Percentiles rank a stretch among this genome's conserved stretches.
phyloP scores from a whole-genome alignment of 306 rosid genomes.

The Macrotyloma uniflorum region DNA sequence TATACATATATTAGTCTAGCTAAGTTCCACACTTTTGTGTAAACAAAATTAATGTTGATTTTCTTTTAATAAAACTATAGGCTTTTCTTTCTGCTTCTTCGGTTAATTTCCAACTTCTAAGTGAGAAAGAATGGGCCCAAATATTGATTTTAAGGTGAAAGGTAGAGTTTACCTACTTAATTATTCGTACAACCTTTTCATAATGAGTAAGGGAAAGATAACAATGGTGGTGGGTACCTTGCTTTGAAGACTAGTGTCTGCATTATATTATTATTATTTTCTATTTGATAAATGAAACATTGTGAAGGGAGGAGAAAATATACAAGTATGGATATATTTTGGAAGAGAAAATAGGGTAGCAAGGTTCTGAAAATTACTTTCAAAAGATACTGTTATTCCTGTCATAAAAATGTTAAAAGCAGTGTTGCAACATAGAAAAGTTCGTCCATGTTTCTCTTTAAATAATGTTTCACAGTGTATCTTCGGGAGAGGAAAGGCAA shows the following conservation, averaged over 20 bases:
- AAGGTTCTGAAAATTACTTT: conserved; percentile 25
- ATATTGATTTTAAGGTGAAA: conserved; percentile 17
- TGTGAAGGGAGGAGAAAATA: background rate
- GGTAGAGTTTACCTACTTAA: conserved; percentile 30
- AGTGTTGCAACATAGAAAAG: conserved; percentile 24
- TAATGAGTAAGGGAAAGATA: background rate
- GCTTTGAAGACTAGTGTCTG: conserved; percentile 9
- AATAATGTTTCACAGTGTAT: conserved; percentile 26
- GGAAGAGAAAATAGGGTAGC: conserved; percentile 19
- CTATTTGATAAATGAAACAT: background rate
- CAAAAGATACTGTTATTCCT: conserved; percentile 19
- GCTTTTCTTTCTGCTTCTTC: background rate
- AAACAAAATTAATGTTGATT: background rate
- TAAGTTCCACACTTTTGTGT: too few species aligned
- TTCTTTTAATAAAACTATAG: background rate
- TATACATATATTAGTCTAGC: background rate
- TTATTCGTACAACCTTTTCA: conserved; percentile 15
- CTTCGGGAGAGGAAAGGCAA: conserved; percentile 25
- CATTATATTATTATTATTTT: background rate
- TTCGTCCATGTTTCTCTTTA: conserved; percentile 21
- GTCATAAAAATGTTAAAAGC: conserved; percentile 35
- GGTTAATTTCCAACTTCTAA: conserved; percentile 4
- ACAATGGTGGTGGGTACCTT: conserved; percentile 39
- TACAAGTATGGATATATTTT: background rate
- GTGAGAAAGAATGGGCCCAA: background rate